phyloP scores from a whole-genome alignment of 2,329 filamentous ascomycete species.

The Curvularia verruculosa region DNA sequence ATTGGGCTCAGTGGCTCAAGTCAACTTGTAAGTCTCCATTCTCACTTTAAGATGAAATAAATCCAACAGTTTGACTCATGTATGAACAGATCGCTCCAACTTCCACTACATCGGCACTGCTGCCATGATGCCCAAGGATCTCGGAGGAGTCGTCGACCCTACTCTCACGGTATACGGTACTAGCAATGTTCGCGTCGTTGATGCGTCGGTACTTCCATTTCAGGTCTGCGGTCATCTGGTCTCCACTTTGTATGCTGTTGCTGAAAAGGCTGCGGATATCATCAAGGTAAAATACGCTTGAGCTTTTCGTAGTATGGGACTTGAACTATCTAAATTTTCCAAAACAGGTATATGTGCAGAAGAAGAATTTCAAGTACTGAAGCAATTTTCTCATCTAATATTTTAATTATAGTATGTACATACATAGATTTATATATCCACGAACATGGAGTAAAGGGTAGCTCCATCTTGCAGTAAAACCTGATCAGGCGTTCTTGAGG shows the following conservation, averaged over 20 bases:
- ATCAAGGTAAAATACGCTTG: background rate
- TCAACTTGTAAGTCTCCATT: constrained; percentile 2
- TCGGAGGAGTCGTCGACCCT: constrained; percentile 1
- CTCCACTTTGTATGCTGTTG: constrained; percentile 4
- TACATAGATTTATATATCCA: no score
- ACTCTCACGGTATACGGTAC: constrained; percentile 3
- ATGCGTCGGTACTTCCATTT: constrained; percentile 1
- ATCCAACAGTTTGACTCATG: background rate
- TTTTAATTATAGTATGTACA: no score
- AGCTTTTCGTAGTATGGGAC: no score
- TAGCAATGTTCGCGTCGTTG: constrained; percentile 4
- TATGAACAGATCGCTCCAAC: constrained; percentile 1
- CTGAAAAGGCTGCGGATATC: constrained; percentile 1
- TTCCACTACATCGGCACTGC: constrained; percentile 1
- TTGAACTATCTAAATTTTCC: no score
- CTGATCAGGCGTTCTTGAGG: background rate
- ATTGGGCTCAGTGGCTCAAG: background rate
- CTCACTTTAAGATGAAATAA: background rate
- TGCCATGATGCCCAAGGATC: constrained; percentile 2
- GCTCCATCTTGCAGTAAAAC: no score
- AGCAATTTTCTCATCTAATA: no score
- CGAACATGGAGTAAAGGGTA: no score
- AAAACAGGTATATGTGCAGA: no score
- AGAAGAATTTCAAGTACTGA: no score
- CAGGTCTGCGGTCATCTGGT: constrained; percentile 2